Evolutionary conservation across 495 filamentous ascomycete species (phyloP), one percentile per base, ranked within the genome.

Genomic region (Penicillium chermesinum): DNA sequence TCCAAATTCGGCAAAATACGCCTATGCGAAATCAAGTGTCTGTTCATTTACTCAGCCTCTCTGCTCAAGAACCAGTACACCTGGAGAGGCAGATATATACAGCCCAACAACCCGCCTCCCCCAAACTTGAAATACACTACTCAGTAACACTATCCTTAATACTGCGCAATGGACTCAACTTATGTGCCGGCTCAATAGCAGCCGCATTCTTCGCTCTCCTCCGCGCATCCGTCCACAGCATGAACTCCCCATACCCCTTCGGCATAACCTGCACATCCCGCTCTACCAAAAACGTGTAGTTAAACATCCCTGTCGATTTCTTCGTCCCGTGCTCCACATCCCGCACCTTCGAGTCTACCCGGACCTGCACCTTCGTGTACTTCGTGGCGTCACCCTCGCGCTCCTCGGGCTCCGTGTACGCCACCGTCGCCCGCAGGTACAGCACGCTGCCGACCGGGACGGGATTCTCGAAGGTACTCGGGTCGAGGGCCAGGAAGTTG

Each of bases 391-490:
- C 43, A 2, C 57, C 59, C 21, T 73, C 63, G 15, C 58, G 44
- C 37, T 67, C 62, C 8, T 75, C 75, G 1, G 83, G 82, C 53
- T 94, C 88, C 0, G 87, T 89, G 60, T 87, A 94, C 0, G 85
- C 80, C 7, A 91, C 79, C 0, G 80, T 86, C 0, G 88, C 86
- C 0, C 82, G 87, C 2, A 91, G 72, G 50, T 94, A 94, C 20
- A 94, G 68, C 13, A 91, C 86, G 41, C 82, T 86, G 17, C 88
- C 88, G 2, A 91, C 88, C 0, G 88, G 88, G 0, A 91, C 88
- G 0, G 88, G 86, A 49, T 90, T 88, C 47, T 88, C 80, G 56
- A 94, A 94, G 0, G 86, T 91, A 53, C 79, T 84, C 0, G 88
- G 88, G 41, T 91, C 88, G 1, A 90, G 74, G 3, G 79, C 81